Percentiles rank a stretch among this genome's conserved stretches.
Conservation (phyloP, 768 basidiomycete genomes). For the Chlorophyllum brunneum region DNA sequence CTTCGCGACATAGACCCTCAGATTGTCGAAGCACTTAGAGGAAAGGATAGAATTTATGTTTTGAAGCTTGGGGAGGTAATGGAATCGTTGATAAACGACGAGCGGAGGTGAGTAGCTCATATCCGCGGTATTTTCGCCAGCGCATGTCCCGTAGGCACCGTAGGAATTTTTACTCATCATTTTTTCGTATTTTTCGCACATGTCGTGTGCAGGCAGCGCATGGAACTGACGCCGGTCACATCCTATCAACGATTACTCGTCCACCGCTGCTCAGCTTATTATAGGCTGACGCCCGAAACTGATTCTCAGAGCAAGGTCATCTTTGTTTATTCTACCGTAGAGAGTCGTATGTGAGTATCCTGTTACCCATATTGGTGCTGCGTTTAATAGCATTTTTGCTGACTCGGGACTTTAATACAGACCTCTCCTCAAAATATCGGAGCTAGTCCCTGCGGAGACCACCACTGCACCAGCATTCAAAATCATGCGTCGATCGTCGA, state of each 20-base stretch:
- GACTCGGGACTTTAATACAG: slow-evolving; percentile 35
- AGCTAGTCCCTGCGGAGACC: slow-evolving; percentile 74
- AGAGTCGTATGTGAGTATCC: slow-evolving; percentile 70
- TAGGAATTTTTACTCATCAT: slow-evolving; percentile 1
- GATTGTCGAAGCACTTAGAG: slow-evolving; percentile 81
- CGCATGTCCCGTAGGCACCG: background rate
- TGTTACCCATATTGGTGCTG: slow-evolving; percentile 7
- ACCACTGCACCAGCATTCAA: slow-evolving; percentile 74
- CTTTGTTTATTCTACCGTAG: slow-evolving; percentile 47
- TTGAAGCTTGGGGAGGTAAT: slow-evolving; percentile 86
- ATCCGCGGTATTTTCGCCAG: slow-evolving; percentile 9
- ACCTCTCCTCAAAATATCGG: slow-evolving; percentile 64
- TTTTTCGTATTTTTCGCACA: slow-evolving; percentile 1
- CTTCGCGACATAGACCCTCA: slow-evolving; percentile 63
- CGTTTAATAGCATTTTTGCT: slow-evolving; percentile 17
- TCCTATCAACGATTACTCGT: slow-evolving; percentile 85
- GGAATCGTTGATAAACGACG: slow-evolving; percentile 67
- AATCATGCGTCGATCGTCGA: slow-evolving; percentile 72
- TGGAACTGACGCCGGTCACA: slow-evolving; percentile 66
- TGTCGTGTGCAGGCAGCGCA: slow-evolving; percentile 44
- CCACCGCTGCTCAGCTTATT: slow-evolving; percentile 81
- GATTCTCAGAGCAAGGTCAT: slow-evolving; percentile 65
- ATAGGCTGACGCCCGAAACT: slow-evolving; percentile 67
- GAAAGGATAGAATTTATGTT: slow-evolving; percentile 86
- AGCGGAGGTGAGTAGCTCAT: slow-evolving; percentile 54